Conservation (phyloP, 2,329 filamentous ascomycete species). For the Trichoderma sp. region DNA sequence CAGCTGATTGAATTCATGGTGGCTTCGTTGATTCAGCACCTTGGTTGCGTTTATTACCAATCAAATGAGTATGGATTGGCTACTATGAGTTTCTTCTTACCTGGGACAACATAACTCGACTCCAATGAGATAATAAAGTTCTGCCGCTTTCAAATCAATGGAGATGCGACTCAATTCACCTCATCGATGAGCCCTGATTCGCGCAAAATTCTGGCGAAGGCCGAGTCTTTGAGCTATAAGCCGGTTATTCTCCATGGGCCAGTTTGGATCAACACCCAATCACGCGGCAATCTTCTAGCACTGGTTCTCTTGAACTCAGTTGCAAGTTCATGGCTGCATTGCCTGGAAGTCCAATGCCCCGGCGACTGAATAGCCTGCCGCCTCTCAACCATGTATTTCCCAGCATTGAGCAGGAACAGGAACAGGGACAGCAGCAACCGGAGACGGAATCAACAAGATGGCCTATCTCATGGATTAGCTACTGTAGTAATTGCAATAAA, state of each 20-base stretch:
- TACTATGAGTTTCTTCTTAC: neutral
- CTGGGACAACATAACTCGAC: neutral
- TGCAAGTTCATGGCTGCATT: neutral
- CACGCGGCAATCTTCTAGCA: neutral
- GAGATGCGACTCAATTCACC: neutral
- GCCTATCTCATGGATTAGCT: neutral
- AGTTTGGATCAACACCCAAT: neutral
- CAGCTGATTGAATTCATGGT: no score
- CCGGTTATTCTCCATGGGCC: neutral
- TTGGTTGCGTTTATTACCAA: no score
- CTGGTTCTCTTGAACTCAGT: neutral
- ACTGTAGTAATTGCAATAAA: no score
- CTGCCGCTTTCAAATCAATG: neutral
- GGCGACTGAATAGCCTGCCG: neutral
- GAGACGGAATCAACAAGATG: neutral
- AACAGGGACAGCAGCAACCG: neutral
- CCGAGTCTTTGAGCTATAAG: neutral
- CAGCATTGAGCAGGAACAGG: neutral
- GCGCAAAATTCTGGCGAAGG: neutral
- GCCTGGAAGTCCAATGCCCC: neutral
- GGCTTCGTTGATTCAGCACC: no score
- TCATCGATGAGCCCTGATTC: neutral
- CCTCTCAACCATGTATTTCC: neutral
- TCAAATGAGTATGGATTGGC: no score
- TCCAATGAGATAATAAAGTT: no score